Base-by-base conservation (phyloP, 805 yeast genomes). In the Sugiyamaella chiloensis region DNA sequence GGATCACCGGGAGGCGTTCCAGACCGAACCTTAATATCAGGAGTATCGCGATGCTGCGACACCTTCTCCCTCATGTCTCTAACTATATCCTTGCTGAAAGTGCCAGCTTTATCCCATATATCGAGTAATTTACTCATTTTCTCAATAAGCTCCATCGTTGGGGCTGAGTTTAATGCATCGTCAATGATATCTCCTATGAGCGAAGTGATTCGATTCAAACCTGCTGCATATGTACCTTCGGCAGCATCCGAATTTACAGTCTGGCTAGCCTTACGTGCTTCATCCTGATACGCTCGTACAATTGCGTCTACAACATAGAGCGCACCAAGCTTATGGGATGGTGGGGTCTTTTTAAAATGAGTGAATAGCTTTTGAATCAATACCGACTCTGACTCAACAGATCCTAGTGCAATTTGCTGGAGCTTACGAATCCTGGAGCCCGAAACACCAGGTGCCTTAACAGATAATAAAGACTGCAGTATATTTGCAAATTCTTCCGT, bases 301-400 rank as follows among this genome's bases (percentile, higher is more conserved):
- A 93, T 79, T 21, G 98, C 87, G 67, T 93, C 99, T 52, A 91
- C 81, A 53, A 89, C 90, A 65, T 93, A 93, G 63, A 93, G 71
- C 40, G 88, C 81, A 48, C 98, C 98, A 55, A 93, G 75, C 70
- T 90, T 93, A 68, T 91, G 95, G 42, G 90, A 68, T 19, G 81
- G 74, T 24, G 91, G 85, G 16, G 87, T 78, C 48, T 79, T 76
- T 67, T 80, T 85, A 69, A 90, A 79, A 66, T 85, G 79, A 44
- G 81, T 72, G 60, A 76, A 76, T 55, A 87, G 72, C 53, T 74
- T 71, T 42, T 80, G 75, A 41, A 83, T 74, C 45, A 86, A 65
- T 52, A 74, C 72, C 21, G 83, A 72, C 61, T 79, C 83, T 26
- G 69, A 65, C 51, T 62, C 67, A 48, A 85, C 84, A 65, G 88